Base-by-base conservation (phyloP, 345 rosid species). In the Diplotaxis tenuifolia region DNA sequence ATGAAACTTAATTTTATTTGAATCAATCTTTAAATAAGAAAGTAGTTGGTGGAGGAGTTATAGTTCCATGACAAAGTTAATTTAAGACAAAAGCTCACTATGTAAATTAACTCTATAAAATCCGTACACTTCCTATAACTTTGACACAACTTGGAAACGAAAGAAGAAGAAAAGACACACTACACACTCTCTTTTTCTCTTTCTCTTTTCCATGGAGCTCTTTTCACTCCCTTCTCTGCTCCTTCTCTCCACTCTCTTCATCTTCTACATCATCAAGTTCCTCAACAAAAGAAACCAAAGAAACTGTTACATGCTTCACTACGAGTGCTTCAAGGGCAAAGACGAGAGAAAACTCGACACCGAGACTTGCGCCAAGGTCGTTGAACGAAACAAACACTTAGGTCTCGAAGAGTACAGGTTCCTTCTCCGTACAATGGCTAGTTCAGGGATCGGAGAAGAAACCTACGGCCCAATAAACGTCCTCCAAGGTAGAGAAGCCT, bases 391-490 rank as follows among this genome's bases (percentile, higher is more conserved):
- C 83, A 82, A 76, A 64, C 86, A 84, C 73, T 79, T 85, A 18
- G 85, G 88, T 36, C 80, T 88, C 6, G 85, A 89, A 50, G 86
- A 92, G 67, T 84, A 73, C 83, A 76, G 85, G 76, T 92, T 92
- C 70, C 83, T 92, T 15, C 75, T 87, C 2, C 77, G 82, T 62
- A 87, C 89, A 5, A 82, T 92, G 57, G 83, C 65, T 42, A 84
- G 61, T 67, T 88, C 95, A 0, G 98, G 98, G 16, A 78, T 92
- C 1, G 95, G 96, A 12, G 92, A 92, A 19, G 78, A 84, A 77
- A 82, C 93, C 5, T 92, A 83, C 28, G 85, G 83, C n/a, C 92
- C 98, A 0, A 81, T 15, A 70, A 76, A 75, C 60, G 81, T 90
- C 9, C 56, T 90, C 1, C 84, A 65, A 34, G 89, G 88, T 16